These are phyloP conservation scores for Xylaria sp. DNA, from an alignment of 2,329 filamentous ascomycete species.

Conservation along the genomic window DNA sequence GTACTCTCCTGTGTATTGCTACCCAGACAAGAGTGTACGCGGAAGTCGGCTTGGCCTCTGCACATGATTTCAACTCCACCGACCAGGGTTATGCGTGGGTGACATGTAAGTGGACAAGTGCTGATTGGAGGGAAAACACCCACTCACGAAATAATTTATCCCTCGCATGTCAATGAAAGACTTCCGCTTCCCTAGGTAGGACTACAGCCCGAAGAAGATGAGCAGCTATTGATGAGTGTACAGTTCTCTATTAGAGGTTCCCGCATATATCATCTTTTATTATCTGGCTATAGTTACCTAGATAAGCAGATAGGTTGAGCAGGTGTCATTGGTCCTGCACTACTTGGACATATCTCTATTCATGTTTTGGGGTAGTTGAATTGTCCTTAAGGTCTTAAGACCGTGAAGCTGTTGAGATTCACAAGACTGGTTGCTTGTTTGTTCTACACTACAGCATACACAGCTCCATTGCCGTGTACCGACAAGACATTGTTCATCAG, in stretches of 20 bases:
- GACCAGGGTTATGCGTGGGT: conserved; percentile 11
- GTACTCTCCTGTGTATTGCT: not conserved
- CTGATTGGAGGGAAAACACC: conserved; percentile 36
- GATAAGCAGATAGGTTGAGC: not conserved
- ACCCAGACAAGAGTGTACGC: not conserved
- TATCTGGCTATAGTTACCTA: not conserved
- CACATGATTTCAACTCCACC: conserved; percentile 32
- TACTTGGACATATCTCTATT: too few relatives aligned
- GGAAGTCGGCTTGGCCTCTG: conserved; percentile 17
- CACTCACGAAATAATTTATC: not conserved
- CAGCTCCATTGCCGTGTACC: not conserved
- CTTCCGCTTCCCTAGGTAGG: conserved; percentile 26
- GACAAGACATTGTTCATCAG: not conserved
- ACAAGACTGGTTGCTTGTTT: not conserved
- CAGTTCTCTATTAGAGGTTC: not conserved
- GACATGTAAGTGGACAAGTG: conserved; percentile 1
- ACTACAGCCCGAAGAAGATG: not conserved
- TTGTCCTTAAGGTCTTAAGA: too few relatives aligned
- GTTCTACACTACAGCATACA: not conserved
- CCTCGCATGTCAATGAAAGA: not conserved
- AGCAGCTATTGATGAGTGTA: too few relatives aligned
- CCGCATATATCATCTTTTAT: not conserved
- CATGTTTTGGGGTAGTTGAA: conserved; percentile 41
- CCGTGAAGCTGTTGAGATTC: not conserved
- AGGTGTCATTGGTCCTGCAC: too few relatives aligned